Evolutionary conservation across 202 grass and related monocot genomes (phyloP), one percentile per base, ranked within the genome.

Genomic region (Schoenoplectus triqueter): DNA sequence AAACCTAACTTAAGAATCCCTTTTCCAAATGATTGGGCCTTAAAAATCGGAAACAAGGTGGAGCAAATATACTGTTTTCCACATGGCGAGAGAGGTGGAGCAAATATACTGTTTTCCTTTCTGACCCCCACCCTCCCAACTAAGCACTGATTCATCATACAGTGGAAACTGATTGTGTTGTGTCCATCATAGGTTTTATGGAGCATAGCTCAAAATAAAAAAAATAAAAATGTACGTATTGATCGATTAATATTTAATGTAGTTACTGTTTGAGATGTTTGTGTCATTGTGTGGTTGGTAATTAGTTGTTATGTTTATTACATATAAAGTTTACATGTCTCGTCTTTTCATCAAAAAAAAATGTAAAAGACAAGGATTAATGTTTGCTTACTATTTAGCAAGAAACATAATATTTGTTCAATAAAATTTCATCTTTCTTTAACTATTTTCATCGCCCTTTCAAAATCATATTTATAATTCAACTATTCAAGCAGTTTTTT

Each of bases 21-120:
- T 66, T 11, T 41, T 41, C 65, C 66, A 69, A 69, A 69, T 69
- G 66, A 69, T 69, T 69, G 39, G 66, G 31, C 31, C 39, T 69
- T 41, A 14, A 40, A 42, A 69, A 42, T 1, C 31, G 31, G 31
- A 31, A 31, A 31, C 31, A 31, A 0, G 31, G 31, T 22, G 60
- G 63, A 1, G 31, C 14, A 39, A 44, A 45, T 3, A 13, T 15
- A 69, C 65, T 42, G 31, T 68, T 42, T 20, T 69, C 63, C 63
- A 65, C 63, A 22, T 65, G 63, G 63, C 63, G 19, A 31, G 19
- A 65, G 20, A 31, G 20, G 20, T 22, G 60, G 63, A 1, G 31
- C 14, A 39, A 44, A 45, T 3, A 13, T 15, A 69, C 65, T 42
- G 31, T 68, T 42, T 20, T 69, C 6, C 4, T 42, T n/a, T 69